These are phyloP conservation scores for Colletotrichum sp. DNA, from an alignment of 2,329 filamentous ascomycete genomes.

Conservation along the genomic window DNA sequence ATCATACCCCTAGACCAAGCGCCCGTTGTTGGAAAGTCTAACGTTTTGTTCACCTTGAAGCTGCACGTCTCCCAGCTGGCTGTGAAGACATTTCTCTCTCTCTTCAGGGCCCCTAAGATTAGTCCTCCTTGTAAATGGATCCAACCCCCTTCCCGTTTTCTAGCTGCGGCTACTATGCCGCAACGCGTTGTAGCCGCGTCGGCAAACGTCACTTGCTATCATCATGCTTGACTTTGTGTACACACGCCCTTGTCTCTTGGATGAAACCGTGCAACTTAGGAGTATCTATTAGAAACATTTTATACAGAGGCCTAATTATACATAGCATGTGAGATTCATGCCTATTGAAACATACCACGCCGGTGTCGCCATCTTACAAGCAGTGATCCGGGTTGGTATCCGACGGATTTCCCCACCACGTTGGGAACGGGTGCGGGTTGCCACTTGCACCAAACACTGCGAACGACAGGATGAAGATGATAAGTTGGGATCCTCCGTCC, in stretches of 20 bases:
- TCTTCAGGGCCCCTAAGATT: fast-evolving
- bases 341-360: background rate
- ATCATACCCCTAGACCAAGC: background rate
- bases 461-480: slow-evolving; percentile 31
- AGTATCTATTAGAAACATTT: background rate
- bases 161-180: background rate
- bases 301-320: background rate
- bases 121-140: background rate
- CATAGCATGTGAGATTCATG: background rate
- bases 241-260: background rate
- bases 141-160: fast-evolving
- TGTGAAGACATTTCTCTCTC: background rate
- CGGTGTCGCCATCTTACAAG: background rate
- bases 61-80: background rate
- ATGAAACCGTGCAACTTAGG: background rate
- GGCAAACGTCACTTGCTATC: background rate
- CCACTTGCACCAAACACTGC: slow-evolving; percentile 28
- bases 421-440: slow-evolving; percentile 23
- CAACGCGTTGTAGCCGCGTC: fast-evolving
- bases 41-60: fast-evolving
- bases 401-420: slow-evolving; percentile 23
- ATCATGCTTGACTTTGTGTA: background rate
- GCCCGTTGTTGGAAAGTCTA: fast-evolving
- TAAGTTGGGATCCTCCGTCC: slow-evolving; percentile 29
- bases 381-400: slow-evolving; percentile 23